Base-by-base conservation (phyloP, 768 basidiomycete genomes). In the Obba rivulosa region DNA sequence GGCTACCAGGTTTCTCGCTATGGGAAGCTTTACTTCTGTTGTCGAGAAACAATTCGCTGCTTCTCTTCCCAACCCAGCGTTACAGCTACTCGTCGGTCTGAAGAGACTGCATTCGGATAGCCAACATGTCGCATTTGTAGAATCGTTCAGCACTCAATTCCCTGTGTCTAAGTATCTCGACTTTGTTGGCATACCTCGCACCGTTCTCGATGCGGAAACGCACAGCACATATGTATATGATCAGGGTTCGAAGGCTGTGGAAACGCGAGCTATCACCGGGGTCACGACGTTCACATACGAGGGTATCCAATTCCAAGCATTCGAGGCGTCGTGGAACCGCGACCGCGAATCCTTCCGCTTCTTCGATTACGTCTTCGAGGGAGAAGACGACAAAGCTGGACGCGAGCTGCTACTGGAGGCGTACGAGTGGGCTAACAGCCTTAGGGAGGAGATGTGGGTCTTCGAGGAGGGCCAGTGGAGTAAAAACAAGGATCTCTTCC, bases 391-490 rank as follows among this genome's bases (percentile, higher is more conserved):
- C 41, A 39, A 20, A 3, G 43, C 43, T 1, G 57, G 57, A 2
- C 21, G 31, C 38, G 14, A 45, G 42, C 55, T 58, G 31, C 46
- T 36, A 1, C 16, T 36, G 3, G 57, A 37, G 18, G 49, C 56
- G 31, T 57, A 53, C 45, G 35, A 22, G 8, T 57, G 45, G 43
- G 48, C 41, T 17, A 23, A 50, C 43, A 41, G 44, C 8, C 42
- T 53, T n/a, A 49, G 59, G 40, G 62, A 64, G 9, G 62, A 65
- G 52, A 65, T 74, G 13, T 64, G 65, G 52, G 69, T 72, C 7
- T 74, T 64, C 50, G 65, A 69, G 28, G 59, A 63, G 22, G 66
- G 63, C 2, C 46, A 34, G 14, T 74, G 72, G 72, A 41, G 41
- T 18, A 64, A 67, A 34, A 66, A 53, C 51, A 51, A 44, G 22